phyloP scores from a whole-genome alignment of 192 early-diverging fungal species.

The Coemansia sp. region DNA sequence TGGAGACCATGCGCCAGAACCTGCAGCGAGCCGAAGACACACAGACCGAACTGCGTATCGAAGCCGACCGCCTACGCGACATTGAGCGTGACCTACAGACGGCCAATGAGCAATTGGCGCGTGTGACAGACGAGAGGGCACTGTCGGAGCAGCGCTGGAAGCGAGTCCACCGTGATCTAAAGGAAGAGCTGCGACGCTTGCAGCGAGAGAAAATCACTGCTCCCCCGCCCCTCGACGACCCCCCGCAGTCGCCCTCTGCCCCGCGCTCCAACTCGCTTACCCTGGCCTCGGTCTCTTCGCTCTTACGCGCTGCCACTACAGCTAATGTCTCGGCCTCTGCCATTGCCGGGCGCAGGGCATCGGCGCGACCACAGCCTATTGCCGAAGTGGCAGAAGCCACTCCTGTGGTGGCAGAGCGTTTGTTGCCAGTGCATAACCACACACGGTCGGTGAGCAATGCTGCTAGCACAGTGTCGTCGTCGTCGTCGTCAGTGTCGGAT shows the following conservation, averaged over 20 bases:
- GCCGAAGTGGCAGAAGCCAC: not conserved
- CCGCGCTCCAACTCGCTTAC: constrained; percentile 48
- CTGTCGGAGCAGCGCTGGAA: constrained; percentile 52
- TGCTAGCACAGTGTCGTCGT: constrained; percentile 17
- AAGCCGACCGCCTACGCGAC: constrained; percentile 46
- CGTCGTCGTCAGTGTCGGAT: constrained; percentile 9
- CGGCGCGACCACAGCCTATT: constrained; percentile 1
- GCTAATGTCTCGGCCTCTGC: constrained; percentile 22
- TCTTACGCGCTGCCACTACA: constrained; percentile 42
- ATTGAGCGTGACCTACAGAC: constrained; percentile 29
- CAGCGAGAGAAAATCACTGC: constrained; percentile 29
- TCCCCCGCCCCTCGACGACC: not conserved
- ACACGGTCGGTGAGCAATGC: constrained; percentile 31
- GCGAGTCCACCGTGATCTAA: constrained; percentile 49
- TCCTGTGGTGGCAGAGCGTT: not conserved
- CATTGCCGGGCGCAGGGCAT: constrained; percentile 1
- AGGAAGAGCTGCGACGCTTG: constrained; percentile 51
- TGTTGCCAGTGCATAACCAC: not conserved
- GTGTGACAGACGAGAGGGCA: constrained; percentile 40
- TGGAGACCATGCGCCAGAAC: constrained; percentile 42
- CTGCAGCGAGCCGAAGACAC: constrained; percentile 36
- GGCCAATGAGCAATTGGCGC: constrained; percentile 22
- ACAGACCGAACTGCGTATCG: constrained; percentile 22
- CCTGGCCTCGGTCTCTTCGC: constrained; percentile 45
- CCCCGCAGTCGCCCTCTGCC: constrained; percentile 5